A percentile compares a stretch with the other conserved stretches of the same genome.
Conservation (phyloP, 2,329 filamentous ascomycete genomes). For the Penicillium sp. region DNA sequence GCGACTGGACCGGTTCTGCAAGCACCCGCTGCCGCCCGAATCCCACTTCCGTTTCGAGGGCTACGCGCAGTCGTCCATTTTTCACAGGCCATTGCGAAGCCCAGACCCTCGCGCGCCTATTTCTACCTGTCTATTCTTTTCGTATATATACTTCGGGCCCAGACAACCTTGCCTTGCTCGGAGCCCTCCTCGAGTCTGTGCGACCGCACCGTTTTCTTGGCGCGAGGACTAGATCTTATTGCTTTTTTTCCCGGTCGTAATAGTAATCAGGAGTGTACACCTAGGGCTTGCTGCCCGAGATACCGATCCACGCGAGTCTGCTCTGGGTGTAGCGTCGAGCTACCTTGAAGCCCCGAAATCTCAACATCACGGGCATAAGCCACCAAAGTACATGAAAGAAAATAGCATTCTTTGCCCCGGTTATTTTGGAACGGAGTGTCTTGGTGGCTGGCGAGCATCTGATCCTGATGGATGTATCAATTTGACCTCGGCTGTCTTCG, state of each 20-base stretch:
- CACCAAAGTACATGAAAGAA: background rate
- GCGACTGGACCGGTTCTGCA: conserved; percentile 15
- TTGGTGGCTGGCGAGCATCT: conserved; percentile 2
- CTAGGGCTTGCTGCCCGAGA: conserved; percentile 10
- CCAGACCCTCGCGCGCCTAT: conserved; percentile 3
- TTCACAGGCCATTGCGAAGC: background rate
- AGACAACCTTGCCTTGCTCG: background rate
- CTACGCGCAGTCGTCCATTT: conserved; percentile 1
- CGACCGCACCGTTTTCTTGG: conserved; percentile 1
- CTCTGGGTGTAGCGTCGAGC: background rate
- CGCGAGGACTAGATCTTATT: background rate
- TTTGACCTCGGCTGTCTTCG: conserved; percentile 6
- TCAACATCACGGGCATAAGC: background rate
- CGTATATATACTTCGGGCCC: background rate
- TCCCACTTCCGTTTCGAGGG: conserved; percentile 9
- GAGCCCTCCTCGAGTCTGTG: background rate
- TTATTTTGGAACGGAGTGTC: background rate
- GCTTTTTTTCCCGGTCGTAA: background rate
- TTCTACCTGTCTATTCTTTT: background rate
- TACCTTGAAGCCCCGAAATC: background rate
- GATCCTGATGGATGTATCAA: conserved; percentile 10
- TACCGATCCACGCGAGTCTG: background rate
- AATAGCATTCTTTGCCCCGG: background rate
- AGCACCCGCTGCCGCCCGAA: conserved; percentile 17
- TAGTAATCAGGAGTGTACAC: background rate